These are phyloP conservation scores for Claviceps paspali DNA, from an alignment of 2,329 filamentous ascomycete species.

Conservation along the genomic window DNA sequence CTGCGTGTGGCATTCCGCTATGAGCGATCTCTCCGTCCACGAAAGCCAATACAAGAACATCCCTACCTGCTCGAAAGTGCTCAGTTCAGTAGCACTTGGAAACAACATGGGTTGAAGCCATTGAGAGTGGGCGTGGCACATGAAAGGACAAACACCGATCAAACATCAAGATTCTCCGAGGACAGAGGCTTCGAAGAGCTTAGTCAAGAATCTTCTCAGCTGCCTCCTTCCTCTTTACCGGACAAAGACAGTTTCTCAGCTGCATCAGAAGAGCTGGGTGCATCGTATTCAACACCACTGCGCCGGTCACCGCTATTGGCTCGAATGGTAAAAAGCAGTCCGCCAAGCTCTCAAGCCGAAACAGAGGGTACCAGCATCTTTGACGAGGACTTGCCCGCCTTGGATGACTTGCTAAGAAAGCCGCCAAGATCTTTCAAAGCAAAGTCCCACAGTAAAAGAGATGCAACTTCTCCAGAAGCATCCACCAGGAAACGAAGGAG, in stretches of 20 bases:
- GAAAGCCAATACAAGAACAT: constrained; percentile 46
- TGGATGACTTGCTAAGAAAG: constrained; percentile 19
- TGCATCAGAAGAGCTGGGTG: constrained; percentile 9
- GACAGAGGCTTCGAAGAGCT: constrained; percentile 38
- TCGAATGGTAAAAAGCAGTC: constrained; percentile 17
- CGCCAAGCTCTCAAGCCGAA: constrained; percentile 18
- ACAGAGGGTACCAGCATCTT: constrained; percentile 23
- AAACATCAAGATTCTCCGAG: constrained; percentile 35
- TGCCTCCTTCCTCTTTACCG: constrained; percentile 19
- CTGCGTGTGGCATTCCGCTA: constrained; percentile 17
- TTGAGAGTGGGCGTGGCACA: constrained; percentile 25
- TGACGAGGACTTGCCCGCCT: constrained; percentile 22
- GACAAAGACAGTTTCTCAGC: constrained; percentile 8
- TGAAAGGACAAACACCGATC: constrained; percentile 21
- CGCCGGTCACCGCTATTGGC: constrained; percentile 14
- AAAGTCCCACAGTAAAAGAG: constrained; percentile 12
- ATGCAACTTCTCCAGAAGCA: constrained; percentile 11
- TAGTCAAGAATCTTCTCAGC: constrained; percentile 26
- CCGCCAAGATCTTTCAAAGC: constrained; percentile 6
- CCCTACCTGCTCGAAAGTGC: constrained; percentile 42
- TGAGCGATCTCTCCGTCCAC: constrained; percentile 37
- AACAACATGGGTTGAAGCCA: constrained; percentile 38
- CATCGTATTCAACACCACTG: constrained; percentile 16
- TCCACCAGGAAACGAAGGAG: constrained; percentile 17
- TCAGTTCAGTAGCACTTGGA: constrained; percentile 36